Evolutionary conservation across 257 asterid species (phyloP).

Genomic region (Scutellaria barbata): DNA sequence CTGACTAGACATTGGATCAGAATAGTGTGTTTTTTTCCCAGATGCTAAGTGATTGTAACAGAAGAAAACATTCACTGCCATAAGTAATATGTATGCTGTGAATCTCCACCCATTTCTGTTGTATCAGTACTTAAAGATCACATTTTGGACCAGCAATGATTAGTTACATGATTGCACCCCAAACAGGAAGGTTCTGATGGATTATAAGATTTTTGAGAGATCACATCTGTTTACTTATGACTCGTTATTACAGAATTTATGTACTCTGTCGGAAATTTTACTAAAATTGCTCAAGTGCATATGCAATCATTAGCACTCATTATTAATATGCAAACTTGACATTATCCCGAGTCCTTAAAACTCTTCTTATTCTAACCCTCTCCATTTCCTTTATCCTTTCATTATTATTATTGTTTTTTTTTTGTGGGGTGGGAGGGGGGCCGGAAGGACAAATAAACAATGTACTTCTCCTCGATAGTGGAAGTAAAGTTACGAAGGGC

Average conservation of each 20-base stretch:
- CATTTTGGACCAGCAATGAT: constrained; percentile 26
- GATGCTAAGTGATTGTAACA: neutral
- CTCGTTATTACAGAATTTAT: neutral
- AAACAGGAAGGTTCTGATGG: constrained; percentile 14
- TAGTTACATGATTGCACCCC: constrained; percentile 24
- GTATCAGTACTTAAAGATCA: constrained; percentile 13
- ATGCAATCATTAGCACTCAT: no score
- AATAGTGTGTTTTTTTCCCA: neutral
- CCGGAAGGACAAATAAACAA: no score
- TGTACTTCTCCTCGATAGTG: neutral
- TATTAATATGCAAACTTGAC: no score
- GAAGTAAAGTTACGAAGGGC: constrained; percentile 16
- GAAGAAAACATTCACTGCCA: constrained; percentile 8
- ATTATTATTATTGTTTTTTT: no score
- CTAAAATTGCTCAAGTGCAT: no score
- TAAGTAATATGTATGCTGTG: constrained; percentile 1
- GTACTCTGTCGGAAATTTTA: no score
- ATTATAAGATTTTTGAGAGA: constrained; percentile 15
- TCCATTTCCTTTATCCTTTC: no score
- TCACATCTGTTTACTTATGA: constrained; percentile 5
- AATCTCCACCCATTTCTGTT: neutral
- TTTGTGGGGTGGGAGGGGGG: no score
- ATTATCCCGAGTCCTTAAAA: no score
- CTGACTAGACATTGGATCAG: neutral
- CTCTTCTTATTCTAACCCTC: no score